These are phyloP conservation scores for Fistulina hepatica DNA, from an alignment of 1,284 basidiomycete species.

Conservation along the genomic window DNA sequence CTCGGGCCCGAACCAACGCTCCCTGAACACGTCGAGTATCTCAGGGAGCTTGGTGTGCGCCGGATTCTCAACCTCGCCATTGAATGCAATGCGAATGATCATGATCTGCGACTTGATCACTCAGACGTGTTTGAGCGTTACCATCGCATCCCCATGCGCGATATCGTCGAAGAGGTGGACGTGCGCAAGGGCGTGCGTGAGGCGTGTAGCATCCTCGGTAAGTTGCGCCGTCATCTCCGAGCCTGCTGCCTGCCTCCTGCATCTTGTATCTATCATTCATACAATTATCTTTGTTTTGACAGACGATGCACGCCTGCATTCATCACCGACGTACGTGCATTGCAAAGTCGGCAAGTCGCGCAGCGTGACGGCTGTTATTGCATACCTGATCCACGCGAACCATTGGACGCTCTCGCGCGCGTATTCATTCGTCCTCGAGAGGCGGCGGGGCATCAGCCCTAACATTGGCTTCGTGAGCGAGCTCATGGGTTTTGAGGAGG, in stretches of 20 bases:
- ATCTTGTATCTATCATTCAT: constrained; percentile 4
- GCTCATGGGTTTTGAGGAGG: constrained; percentile 92
- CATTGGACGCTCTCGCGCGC: constrained; percentile 90
- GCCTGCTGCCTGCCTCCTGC: constrained; percentile 5
- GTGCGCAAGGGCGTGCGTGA: constrained; percentile 76
- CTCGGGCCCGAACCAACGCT: constrained; percentile 82
- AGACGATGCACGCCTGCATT: constrained; percentile 89
- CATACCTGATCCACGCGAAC: constrained; percentile 93
- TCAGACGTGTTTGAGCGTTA: constrained; percentile 72
- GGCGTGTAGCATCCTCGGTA: constrained; percentile 80
- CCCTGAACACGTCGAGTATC: constrained; percentile 61
- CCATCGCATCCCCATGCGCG: constrained; percentile 81
- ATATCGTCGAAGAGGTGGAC: constrained; percentile 89
- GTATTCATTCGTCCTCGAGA: constrained; percentile 84
- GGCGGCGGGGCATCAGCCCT: constrained; percentile 87
- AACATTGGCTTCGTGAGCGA: constrained; percentile 98
- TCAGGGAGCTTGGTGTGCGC: constrained; percentile 70
- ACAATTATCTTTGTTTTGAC: constrained; percentile 8
- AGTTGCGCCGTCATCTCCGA: constrained; percentile 22
- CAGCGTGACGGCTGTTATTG: constrained; percentile 94
- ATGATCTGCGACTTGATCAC: constrained; percentile 52
- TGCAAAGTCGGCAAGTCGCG: constrained; percentile 95
- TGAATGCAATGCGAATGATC: constrained; percentile 76
- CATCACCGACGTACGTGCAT: constrained; percentile 86
- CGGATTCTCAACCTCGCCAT: constrained; percentile 85